A percentile compares a stretch with the other conserved stretches of the same genome.
Conservation (phyloP, 2,329 filamentous ascomycete genomes). For the Tolypocladium amazonense region DNA sequence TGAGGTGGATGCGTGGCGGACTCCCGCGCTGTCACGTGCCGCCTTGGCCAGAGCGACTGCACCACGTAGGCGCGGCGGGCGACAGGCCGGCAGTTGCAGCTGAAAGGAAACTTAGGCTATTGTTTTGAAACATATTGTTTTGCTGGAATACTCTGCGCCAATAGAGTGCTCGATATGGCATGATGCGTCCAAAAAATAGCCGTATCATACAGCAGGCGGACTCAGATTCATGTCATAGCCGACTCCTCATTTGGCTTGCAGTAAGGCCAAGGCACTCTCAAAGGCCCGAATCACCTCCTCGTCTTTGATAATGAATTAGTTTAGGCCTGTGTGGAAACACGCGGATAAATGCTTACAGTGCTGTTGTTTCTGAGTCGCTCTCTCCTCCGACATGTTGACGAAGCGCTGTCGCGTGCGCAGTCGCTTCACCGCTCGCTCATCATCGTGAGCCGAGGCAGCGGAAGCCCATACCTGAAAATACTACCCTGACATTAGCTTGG, state of each 20-base stretch:
- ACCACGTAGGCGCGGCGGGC: neutral
- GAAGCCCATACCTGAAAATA: slow-evolving; percentile 74
- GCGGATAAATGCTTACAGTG: slow-evolving; percentile 52
- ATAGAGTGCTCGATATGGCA: neutral
- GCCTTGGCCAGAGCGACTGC: neutral
- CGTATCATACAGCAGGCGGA: neutral
- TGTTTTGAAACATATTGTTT: neutral
- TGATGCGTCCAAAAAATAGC: neutral
- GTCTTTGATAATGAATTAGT: slow-evolving; percentile 16
- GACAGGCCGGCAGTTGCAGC: neutral
- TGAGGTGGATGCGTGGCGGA: neutral
- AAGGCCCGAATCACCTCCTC: slow-evolving; percentile 52
- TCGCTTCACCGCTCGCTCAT: slow-evolving; percentile 66
- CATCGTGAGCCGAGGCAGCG: slow-evolving; percentile 61
- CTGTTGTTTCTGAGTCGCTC: slow-evolving; percentile 61
- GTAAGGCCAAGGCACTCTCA: slow-evolving; percentile 48
- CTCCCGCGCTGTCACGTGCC: neutral
- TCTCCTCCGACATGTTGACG: slow-evolving; percentile 63
- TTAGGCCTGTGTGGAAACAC: neutral
- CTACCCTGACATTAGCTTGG: slow-evolving; percentile 28
- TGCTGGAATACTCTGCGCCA: neutral
- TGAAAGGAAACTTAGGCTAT: neutral
- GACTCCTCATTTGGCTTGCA: slow-evolving; percentile 24
- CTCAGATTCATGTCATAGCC: neutral
- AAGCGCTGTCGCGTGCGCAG: slow-evolving; percentile 70